Conservation (phyloP, 441 rosid species). For the Arabidopsis hybrid region DNA sequence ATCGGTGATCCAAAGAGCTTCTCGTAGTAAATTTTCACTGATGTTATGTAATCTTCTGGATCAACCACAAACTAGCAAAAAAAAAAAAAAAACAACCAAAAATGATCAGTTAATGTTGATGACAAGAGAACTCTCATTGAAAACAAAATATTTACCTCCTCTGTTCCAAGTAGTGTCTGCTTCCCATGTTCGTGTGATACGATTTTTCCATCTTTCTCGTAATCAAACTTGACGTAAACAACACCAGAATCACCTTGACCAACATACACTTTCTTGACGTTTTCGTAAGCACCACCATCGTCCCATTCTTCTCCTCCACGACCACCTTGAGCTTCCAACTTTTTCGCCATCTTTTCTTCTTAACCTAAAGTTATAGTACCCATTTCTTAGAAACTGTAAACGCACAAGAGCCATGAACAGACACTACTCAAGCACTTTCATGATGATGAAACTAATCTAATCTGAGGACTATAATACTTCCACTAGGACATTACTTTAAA, state of each 20-base stretch:
- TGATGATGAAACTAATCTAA: slow-evolving; percentile 21
- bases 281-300: slow-evolving; percentile 41
- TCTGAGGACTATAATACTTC: not conserved
- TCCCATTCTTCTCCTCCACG: slow-evolving; percentile 42
- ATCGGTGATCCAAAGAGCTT: slow-evolving; percentile 24
- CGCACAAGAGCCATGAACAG: slow-evolving; percentile 2
- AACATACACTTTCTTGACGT: slow-evolving; percentile 40
- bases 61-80: slow-evolving; percentile 36
- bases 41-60: slow-evolving; percentile 37
- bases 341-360: slow-evolving; percentile 35
- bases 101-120: not conserved
- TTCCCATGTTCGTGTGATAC: slow-evolving; percentile 43
- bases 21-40: slow-evolving; percentile 41
- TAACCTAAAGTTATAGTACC: not conserved
- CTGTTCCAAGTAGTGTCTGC: slow-evolving; percentile 30
- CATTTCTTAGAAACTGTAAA: not conserved
- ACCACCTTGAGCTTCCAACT: slow-evolving; percentile 44
- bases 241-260: slow-evolving; percentile 47
- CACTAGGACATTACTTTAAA: slow-evolving; percentile 7
- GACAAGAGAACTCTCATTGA: not conserved
- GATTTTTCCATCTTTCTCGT: slow-evolving; percentile 41
- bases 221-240: slow-evolving; percentile 42
- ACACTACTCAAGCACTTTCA: not conserved
- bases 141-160: slow-evolving; percentile 27
- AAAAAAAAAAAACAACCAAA: not conserved